These are phyloP conservation scores for Talaromyces sp. DNA, from an alignment of 2,329 filamentous ascomycete genomes.

Conservation along the genomic window DNA sequence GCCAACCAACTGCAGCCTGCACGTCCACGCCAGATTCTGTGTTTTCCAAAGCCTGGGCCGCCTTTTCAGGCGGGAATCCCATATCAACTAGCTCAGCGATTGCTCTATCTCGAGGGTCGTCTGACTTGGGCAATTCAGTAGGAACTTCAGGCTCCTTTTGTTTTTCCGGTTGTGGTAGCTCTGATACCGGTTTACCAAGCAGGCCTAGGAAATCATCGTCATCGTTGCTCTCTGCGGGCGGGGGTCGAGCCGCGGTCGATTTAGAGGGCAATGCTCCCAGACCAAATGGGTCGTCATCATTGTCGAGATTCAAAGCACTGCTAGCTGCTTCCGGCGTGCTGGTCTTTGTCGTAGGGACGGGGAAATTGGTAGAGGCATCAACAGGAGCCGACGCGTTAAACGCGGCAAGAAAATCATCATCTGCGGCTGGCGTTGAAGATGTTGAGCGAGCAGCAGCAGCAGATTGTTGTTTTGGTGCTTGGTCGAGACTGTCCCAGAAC, in stretches of 20 bases:
- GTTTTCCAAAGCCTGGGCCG: slow-evolving; percentile 71
- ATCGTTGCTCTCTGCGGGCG: slow-evolving; percentile 34
- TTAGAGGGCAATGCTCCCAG: slow-evolving; percentile 59
- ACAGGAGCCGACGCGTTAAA: slow-evolving; percentile 57
- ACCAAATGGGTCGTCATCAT: slow-evolving; percentile 82
- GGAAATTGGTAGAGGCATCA: slow-evolving; percentile 55
- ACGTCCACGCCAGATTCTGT: slow-evolving; percentile 76
- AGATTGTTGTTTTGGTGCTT: slow-evolving; percentile 40
- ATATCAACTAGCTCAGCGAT: slow-evolving; percentile 90
- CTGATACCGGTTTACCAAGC: slow-evolving; percentile 54
- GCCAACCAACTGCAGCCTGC: slow-evolving; percentile 80
- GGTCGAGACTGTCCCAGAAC: slow-evolving; percentile 70
- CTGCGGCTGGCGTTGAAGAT: slow-evolving; percentile 10
- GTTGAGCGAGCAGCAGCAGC: slow-evolving; percentile 18
- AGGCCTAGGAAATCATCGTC: slow-evolving; percentile 62
- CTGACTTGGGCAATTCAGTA: slow-evolving; percentile 20
- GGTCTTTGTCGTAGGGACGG: slow-evolving; percentile 31
- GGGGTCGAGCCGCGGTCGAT: slow-evolving; percentile 44
- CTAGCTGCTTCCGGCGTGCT: slow-evolving; percentile 18
- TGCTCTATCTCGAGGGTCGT: slow-evolving; percentile 64
- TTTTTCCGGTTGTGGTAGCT: slow-evolving; percentile 36
- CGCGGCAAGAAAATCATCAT: slow-evolving; percentile 57
- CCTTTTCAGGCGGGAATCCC: slow-evolving; percentile 82
- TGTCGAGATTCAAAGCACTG: slow-evolving; percentile 34
- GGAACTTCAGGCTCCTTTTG: slow-evolving; percentile 17